Conservation (phyloP, 768 basidiomycete genomes). For the Trametes cubensis region DNA sequence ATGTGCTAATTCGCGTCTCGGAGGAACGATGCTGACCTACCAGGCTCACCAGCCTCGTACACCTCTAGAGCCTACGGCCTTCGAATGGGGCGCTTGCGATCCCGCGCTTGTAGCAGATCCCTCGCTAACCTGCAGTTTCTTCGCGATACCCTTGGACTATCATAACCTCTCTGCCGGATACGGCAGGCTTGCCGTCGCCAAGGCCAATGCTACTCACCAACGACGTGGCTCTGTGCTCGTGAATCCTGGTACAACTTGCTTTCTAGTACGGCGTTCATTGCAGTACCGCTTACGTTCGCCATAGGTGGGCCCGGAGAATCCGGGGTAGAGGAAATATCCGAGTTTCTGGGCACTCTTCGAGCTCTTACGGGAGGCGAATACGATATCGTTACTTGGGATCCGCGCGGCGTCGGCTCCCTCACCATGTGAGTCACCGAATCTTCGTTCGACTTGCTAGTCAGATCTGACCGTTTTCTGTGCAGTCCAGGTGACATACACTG, state of each 20-base stretch:
- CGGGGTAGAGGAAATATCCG: too few species aligned
- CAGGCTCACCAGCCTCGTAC: too few species aligned
- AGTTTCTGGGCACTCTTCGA: too few species aligned
- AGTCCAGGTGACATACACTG: slow-evolving; percentile 18
- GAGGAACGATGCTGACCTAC: too few species aligned
- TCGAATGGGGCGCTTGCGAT: slow-evolving; percentile 11
- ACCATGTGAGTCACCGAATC: background rate
- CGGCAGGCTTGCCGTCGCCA: background rate
- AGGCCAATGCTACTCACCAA: slow-evolving; percentile 2
- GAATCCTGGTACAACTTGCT: slow-evolving; percentile 4
- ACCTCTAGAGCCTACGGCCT: too few species aligned
- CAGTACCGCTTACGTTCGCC: background rate
- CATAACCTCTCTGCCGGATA: slow-evolving; percentile 1
- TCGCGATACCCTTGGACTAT: slow-evolving; percentile 14
- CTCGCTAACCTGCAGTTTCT: background rate
- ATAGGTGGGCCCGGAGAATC: background rate
- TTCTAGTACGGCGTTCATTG: background rate
- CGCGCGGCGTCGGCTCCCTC: background rate
- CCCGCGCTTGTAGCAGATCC: background rate
- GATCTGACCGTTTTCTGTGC: background rate
- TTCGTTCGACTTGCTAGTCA: too few species aligned
- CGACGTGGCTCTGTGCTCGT: slow-evolving; percentile 1
- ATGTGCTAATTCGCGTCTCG: too few species aligned
- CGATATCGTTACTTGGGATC: slow-evolving; percentile 3
- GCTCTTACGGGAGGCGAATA: background rate